A percentile compares a stretch with the other conserved stretches of the same genome.
Evolutionary conservation across 768 basidiomycete species (phyloP).

Genomic region (Coprinopsis sp.): DNA sequence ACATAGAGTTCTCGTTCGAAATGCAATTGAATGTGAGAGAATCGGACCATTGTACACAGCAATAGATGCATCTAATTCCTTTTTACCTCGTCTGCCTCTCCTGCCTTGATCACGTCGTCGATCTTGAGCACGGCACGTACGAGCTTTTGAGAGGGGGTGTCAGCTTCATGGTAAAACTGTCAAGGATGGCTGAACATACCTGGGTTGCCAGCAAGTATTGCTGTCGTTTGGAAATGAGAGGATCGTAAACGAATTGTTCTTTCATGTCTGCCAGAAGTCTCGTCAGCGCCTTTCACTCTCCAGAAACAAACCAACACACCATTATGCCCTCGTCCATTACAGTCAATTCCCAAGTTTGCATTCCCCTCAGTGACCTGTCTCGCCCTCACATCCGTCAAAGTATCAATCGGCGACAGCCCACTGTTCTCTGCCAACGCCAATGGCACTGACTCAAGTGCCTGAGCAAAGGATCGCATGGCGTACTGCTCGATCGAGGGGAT

Average conservation of each 20-base stretch:
- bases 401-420: constrained; percentile 93
- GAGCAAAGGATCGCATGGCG: constrained; percentile 98
- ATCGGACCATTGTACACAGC: too few species aligned
- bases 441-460: constrained; percentile 91
- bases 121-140: constrained; percentile 88
- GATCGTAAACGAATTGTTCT: constrained; percentile 94
- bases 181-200: constrained; percentile 34
- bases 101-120: constrained; percentile 76
- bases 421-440: constrained; percentile 98
- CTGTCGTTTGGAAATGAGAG: constrained; percentile 94
- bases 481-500: constrained; percentile 98
- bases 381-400: constrained; percentile 92
- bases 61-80: too few species aligned
- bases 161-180: neutral
- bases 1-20: neutral
- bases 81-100: constrained; percentile 67
- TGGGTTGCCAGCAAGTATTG: constrained; percentile 97
- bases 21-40: too few species aligned
- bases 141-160: constrained; percentile 38
- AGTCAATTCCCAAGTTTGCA: constrained; percentile 89
- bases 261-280: constrained; percentile 73
- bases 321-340: constrained; percentile 78
- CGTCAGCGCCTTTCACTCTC: neutral
- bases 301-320: constrained; percentile 42
- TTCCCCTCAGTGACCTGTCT: constrained; percentile 85